Conservation (phyloP, 2,329 filamentous ascomycete genomes). For the Sclerotinia trifoliorum region DNA sequence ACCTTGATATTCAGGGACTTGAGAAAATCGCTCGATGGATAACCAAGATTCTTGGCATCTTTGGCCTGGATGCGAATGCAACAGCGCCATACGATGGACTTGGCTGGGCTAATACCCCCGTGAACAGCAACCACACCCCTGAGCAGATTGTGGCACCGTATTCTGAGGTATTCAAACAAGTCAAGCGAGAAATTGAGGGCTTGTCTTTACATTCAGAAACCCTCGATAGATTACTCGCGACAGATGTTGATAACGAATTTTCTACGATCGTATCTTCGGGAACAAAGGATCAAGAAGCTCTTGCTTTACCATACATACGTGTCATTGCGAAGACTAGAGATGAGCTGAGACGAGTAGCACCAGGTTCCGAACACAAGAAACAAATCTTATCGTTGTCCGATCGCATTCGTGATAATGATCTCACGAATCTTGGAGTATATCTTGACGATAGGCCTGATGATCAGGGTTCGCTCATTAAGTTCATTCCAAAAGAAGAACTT, state of each 20-base stretch:
- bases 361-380: constrained; percentile 57
- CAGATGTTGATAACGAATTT: constrained; percentile 50
- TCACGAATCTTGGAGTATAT: constrained; percentile 82
- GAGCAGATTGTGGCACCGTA: constrained; percentile 50
- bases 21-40: constrained; percentile 71
- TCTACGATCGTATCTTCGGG: constrained; percentile 47
- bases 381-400: constrained; percentile 76
- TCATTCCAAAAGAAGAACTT: constrained; percentile 56
- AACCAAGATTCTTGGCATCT: constrained; percentile 78
- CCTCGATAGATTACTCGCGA: constrained; percentile 46
- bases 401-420: constrained; percentile 73
- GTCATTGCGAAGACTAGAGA: constrained; percentile 40
- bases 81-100: constrained; percentile 54
- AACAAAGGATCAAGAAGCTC: constrained; percentile 51
- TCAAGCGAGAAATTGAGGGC: constrained; percentile 48
- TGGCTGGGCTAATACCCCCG: constrained; percentile 51
- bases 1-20: constrained; percentile 48
- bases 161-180: constrained; percentile 45
- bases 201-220: constrained; percentile 50
- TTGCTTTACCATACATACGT: constrained; percentile 56
- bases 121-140: constrained; percentile 40
- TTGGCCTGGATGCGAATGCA: constrained; percentile 72
- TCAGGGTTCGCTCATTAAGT: constrained; percentile 70
- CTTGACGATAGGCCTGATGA: constrained; percentile 70
- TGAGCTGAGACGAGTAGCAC: constrained; percentile 57